Evolutionary conservation across 345 rosid species (phyloP), one percentile per base, ranked within the genome.

Genomic region (Arabis hirsuta): DNA sequence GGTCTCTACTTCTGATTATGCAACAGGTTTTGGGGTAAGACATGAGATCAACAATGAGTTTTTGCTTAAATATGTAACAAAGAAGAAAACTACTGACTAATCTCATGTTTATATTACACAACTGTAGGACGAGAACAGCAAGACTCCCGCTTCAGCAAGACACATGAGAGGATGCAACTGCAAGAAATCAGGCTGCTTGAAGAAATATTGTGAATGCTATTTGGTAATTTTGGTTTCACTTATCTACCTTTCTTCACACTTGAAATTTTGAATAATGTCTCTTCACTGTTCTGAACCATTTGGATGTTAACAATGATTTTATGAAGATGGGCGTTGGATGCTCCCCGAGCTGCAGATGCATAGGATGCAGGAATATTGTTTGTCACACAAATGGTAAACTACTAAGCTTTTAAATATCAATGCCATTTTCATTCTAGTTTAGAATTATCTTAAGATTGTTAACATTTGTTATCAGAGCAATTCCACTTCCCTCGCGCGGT

Each of bases 121-220:
- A 50, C 2, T 67, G 39, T 72, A 85, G 91, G 88, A 78, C 26
- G 94, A 82, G 76, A 53, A 46, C 47, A 83, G 38, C 73, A 82
- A 82, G 73, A 84, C 97, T 73, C 95, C 92, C 20, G 88, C 81
- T 46, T 86, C 93, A 73, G 91, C 90, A 55, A 83, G 91, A 78
- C 97, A 91, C 70, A 84, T 74, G 61, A 83, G 83, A 76, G 97
- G 97, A 79, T 91, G 97, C 85, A 89, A 86, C 80, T 91, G 97
- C 74, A 87, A 50, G 75, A 89, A 74, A 75, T 91, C 96, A 65
- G 81, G 84, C 51, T 91, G 97, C 82, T 78, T 80, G 55, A 87
- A 90, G 84, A 88, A 78, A 79, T 90, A 90, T 67, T 88, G 96
- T 2, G 96, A 90, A 81, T 90, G 96, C 82, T 86, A 74, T 70